These are phyloP conservation scores for Escovopsis sp. DNA, from an alignment of 2,329 filamentous ascomycete species.

Conservation along the genomic window DNA sequence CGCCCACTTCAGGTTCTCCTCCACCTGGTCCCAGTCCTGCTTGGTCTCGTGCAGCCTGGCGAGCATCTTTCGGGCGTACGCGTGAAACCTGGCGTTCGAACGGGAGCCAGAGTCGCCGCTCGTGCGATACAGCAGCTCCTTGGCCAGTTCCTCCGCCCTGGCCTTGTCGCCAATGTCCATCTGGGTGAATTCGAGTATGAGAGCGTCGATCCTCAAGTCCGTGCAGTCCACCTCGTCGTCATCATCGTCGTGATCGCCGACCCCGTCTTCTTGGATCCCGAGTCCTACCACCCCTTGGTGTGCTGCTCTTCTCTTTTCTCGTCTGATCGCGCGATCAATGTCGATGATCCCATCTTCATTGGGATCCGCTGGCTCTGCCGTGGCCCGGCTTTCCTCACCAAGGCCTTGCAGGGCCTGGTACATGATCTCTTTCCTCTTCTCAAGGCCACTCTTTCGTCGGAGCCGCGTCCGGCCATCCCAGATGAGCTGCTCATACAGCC, in stretches of 20 bases:
- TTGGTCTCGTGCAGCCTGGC: slow-evolving; percentile 19
- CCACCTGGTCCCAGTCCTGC: slow-evolving; percentile 18
- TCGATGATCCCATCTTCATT: background rate
- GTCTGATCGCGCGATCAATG: slow-evolving; percentile 2
- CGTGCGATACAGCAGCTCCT: slow-evolving; percentile 15
- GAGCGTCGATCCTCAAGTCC: slow-evolving; percentile 17
- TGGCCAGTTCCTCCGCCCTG: slow-evolving; percentile 18
- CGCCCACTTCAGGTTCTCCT: slow-evolving; percentile 19
- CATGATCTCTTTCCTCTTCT: slow-evolving; percentile 15
- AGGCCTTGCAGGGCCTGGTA: slow-evolving; percentile 16
- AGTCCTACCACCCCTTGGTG: too few species aligned
- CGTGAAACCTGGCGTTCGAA: slow-evolving; percentile 21
- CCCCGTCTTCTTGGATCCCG: too few species aligned
- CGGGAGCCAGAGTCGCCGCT: slow-evolving; percentile 9
- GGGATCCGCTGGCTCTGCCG: too few species aligned
- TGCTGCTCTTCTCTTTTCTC: background rate
- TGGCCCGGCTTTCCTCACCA: too few species aligned
- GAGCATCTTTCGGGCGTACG: slow-evolving; percentile 24
- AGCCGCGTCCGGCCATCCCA: slow-evolving; percentile 23
- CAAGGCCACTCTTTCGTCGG: slow-evolving; percentile 18
- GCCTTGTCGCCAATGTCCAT: slow-evolving; percentile 21
- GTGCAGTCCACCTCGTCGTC: slow-evolving; percentile 10
- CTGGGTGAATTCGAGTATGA: slow-evolving; percentile 23
- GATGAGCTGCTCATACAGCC: slow-evolving; percentile 25
- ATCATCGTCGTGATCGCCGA: too few species aligned